Base-by-base conservation (phyloP, 495 filamentous ascomycete species). In the Podospora pseudocomata region DNA sequence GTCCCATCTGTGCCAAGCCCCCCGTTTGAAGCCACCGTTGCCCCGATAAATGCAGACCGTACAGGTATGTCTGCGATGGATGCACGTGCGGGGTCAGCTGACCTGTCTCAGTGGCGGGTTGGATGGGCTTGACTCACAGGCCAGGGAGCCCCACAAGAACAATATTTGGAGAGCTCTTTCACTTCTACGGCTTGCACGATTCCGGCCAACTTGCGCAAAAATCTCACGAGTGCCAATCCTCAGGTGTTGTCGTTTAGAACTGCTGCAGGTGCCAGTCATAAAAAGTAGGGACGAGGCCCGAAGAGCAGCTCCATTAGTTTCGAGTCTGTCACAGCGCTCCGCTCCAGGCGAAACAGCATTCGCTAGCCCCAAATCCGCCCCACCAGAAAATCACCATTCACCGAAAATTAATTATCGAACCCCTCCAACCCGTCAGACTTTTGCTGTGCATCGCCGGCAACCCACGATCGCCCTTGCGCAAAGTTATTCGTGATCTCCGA, bases 371-470 rank as follows among this genome's bases (percentile, higher is more conserved):
- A 75, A 74, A 77, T 70, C 63, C 65, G 67, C 74, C 74, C 74
- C 75, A 75, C 75, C 74, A 76, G 66, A 73, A 77, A 77, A 77
- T 73, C 72, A 72, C 75, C 74, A 66, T 75, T 69, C 75, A 73
- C 69, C 65, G 69, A 73, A 76, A 77, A 77, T 71, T 70, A 71
- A 77, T 76, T 75, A 39, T 71, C 72, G 62, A 58, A 70, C 75
- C 74, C 74, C 74, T 76, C 74, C 67, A 73, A 66, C 61, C 61
- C 32, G 23, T 66, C 71, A 69, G 67, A 67, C 71, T 76, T 76
- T 69, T 71, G 68, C 68, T 60, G 68, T 69, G 67, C 68, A 61
- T 62, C 65, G 65, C 62, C 67, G 57, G 49, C 68, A 34, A 60
- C 66, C 68, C 32, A 67, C 70, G 64, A 71, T 60, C 60, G 63